A percentile compares a stretch with the other conserved stretches of the same genome.
phyloP scores from a whole-genome alignment of 352 stramenopile genomes.

The Phytopythium mirpurense region DNA sequence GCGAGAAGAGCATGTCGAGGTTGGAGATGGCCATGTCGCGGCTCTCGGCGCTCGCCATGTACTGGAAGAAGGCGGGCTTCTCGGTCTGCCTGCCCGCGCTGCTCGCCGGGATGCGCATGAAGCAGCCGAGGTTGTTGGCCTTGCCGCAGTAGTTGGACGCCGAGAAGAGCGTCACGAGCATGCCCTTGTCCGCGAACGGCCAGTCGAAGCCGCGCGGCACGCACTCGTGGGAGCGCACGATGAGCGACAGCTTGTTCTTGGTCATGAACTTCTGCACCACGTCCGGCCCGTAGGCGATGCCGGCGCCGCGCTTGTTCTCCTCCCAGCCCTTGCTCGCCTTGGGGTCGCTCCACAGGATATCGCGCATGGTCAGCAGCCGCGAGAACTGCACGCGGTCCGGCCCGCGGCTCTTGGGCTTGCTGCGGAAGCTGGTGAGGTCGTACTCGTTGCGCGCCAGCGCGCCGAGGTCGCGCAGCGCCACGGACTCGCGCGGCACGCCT shows the following conservation, averaged over 20 bases:
- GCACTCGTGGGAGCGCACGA: slow-evolving; percentile 85
- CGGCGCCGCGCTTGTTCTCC: slow-evolving; percentile 78
- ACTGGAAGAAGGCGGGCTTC: slow-evolving; percentile 85
- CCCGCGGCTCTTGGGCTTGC: slow-evolving; percentile 47
- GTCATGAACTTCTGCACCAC: slow-evolving; percentile 84
- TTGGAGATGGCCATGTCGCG: slow-evolving; percentile 80
- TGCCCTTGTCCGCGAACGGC: slow-evolving; percentile 75
- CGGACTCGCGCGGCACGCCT: slow-evolving; percentile 62
- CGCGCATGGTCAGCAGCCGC: slow-evolving; percentile 71
- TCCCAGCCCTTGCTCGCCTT: slow-evolving; percentile 57
- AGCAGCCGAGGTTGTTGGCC: slow-evolving; percentile 82
- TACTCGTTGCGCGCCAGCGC: slow-evolving; percentile 57
- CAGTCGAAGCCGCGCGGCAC: slow-evolving; percentile 76
- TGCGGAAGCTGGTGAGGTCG: slow-evolving; percentile 68
- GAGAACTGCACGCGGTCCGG: slow-evolving; percentile 42
- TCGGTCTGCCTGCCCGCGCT: too few species aligned
- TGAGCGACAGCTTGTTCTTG: slow-evolving; percentile 76
- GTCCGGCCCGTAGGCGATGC: slow-evolving; percentile 71
- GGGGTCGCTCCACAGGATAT: slow-evolving; percentile 82
- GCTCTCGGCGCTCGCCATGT: slow-evolving; percentile 78
- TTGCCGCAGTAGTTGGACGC: slow-evolving; percentile 85
- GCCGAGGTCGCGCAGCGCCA: slow-evolving; percentile 56
- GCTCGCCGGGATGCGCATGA: slow-evolving; percentile 73
- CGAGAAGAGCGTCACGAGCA: slow-evolving; percentile 86
- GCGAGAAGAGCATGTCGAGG: slow-evolving; percentile 77